These are phyloP conservation scores for Wallacemonas sp. DNA, from an alignment of 208 protist species.

Conservation along the genomic window DNA sequence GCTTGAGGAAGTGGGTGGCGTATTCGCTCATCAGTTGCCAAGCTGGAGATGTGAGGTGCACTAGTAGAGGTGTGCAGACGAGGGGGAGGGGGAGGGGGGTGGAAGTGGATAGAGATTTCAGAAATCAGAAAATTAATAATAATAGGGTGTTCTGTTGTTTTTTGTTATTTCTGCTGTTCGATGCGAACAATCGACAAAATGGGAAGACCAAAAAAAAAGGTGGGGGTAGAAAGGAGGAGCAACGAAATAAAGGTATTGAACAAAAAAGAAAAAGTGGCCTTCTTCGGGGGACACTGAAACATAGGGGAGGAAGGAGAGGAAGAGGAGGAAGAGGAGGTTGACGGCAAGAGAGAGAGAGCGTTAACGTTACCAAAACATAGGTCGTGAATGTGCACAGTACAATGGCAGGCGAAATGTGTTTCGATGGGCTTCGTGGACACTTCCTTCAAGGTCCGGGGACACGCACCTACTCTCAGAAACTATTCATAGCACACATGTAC, in stretches of 20 bases:
- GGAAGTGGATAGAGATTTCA: not conserved
- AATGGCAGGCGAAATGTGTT: too few relatives aligned
- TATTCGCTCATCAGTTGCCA: too few relatives aligned
- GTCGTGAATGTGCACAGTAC: too few relatives aligned
- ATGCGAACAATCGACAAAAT: not conserved
- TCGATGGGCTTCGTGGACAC: too few relatives aligned
- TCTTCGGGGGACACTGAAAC: not conserved
- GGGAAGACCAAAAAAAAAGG: conserved; percentile 9
- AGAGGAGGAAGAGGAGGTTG: too few relatives aligned
- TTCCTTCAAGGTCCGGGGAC: too few relatives aligned
- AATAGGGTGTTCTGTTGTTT: not conserved
- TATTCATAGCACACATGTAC: too few relatives aligned
- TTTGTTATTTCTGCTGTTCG: not conserved
- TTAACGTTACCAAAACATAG: too few relatives aligned
- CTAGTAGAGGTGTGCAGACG: not conserved
- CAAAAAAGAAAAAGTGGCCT: conserved; percentile 15
- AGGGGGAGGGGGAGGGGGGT: conserved; percentile 6
- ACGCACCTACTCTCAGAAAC: too few relatives aligned
- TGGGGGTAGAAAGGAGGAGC: not conserved
- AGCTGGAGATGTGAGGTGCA: not conserved
- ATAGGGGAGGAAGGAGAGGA: too few relatives aligned
- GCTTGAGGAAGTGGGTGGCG: too few relatives aligned
- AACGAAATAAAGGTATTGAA: conserved; percentile 4
- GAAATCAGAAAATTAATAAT: conserved; percentile 16
- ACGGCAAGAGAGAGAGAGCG: too few relatives aligned